Conservation (phyloP, 2,329 filamentous ascomycete species). For the Talaromyces funiculosus region DNA sequence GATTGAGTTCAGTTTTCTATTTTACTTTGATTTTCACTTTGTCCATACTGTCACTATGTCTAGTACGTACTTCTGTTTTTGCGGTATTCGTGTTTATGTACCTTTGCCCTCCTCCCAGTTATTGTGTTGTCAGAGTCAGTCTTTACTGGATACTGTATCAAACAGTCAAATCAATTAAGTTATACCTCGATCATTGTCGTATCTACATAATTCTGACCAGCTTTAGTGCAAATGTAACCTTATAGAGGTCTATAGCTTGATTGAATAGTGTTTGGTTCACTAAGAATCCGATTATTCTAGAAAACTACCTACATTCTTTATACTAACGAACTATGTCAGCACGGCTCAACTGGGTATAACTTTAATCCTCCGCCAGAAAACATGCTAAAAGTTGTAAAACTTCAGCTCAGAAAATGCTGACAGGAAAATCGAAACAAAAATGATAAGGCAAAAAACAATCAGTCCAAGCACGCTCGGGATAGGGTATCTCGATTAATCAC, state of each 20-base stretch:
- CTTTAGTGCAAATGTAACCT: background rate
- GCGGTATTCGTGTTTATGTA: background rate
- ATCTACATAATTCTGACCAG: background rate
- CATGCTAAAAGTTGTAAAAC: background rate
- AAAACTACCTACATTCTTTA: background rate
- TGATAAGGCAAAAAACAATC: background rate
- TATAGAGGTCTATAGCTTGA: background rate
- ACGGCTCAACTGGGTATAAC: conserved; percentile 20
- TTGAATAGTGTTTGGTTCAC: background rate
- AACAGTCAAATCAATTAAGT: background rate
- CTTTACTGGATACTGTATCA: conserved; percentile 13
- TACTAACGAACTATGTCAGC: background rate
- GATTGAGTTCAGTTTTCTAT: background rate
- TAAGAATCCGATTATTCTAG: background rate
- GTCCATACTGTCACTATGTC: too few relatives aligned
- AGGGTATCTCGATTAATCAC: conserved; percentile 16
- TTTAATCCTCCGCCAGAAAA: background rate
- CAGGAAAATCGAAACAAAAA: background rate
- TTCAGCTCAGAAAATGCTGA: background rate
- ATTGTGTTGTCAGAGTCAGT: conserved; percentile 12
- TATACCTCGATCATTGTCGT: background rate
- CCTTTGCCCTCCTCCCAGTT: background rate
- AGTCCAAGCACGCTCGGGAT: conserved; percentile 8
- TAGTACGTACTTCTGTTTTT: background rate
- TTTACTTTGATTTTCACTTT: background rate